Evolutionary conservation across 139 green algal species (phyloP).

Genomic region (Microglena sp.): DNA sequence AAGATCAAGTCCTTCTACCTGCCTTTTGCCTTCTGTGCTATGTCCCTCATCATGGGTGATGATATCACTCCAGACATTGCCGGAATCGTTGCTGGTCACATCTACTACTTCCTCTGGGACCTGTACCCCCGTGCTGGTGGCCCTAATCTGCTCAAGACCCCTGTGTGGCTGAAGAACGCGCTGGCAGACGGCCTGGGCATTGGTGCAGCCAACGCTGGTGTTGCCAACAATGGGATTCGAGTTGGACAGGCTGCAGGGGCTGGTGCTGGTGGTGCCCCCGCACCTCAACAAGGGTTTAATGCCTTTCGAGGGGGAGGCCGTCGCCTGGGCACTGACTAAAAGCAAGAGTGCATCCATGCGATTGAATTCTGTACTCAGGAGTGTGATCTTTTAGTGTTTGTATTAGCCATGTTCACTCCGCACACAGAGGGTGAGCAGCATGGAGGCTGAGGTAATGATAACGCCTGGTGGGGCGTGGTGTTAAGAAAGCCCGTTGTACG

Average conservation of each 20-base stretch:
- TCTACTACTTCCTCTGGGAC: slow-evolving; percentile 43
- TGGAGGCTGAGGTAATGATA: no score
- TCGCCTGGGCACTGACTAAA: slow-evolving; percentile 14
- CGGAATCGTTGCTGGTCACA: slow-evolving; percentile 48
- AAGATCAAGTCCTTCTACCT: slow-evolving; percentile 56
- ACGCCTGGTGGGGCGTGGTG: no score
- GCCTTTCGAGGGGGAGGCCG: slow-evolving; percentile 15
- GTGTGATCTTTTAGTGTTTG: no score
- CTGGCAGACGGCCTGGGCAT: slow-evolving; percentile 18
- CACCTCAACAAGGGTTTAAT: slow-evolving; percentile 8
- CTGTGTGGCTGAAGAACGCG: slow-evolving; percentile 13
- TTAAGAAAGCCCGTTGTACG: no score
- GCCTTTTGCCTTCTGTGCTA: slow-evolving; percentile 47
- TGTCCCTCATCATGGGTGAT: slow-evolving; percentile 39
- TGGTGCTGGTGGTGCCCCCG: neutral
- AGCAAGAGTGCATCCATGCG: no score
- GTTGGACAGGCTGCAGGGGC: neutral
- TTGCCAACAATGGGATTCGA: no score
- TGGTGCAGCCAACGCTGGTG: no score
- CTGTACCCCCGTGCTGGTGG: slow-evolving; percentile 15
- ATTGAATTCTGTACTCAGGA: no score
- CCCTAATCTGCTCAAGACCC: slow-evolving; percentile 12
- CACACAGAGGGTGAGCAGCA: no score
- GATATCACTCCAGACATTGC: slow-evolving; percentile 28
- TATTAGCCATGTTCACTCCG: no score